These are phyloP conservation scores for Myxozyma lipomycoides DNA, from an alignment of 805 yeast genomes.

Conservation along the genomic window DNA sequence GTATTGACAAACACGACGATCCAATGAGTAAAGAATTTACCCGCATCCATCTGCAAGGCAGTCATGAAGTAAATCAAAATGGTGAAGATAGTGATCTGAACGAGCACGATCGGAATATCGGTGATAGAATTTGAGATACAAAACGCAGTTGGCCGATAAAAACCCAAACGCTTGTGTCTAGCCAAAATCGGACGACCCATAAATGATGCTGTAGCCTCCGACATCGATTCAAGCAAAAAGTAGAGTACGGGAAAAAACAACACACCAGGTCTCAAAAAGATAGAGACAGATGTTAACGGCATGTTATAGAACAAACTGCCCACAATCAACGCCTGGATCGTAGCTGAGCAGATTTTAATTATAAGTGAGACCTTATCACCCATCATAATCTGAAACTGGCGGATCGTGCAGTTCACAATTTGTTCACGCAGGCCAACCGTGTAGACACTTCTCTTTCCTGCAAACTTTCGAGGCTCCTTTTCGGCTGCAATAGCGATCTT, in stretches of 20 bases:
- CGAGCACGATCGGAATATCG: constrained; percentile 51
- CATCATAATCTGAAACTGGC: constrained; percentile 7
- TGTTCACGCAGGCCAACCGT: constrained; percentile 1
- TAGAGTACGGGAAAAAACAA: constrained; percentile 54
- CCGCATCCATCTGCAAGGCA: constrained; percentile 50
- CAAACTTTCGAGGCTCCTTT: no score
- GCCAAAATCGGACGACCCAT: constrained; percentile 54
- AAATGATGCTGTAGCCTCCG: constrained; percentile 44
- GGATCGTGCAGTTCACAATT: not conserved
- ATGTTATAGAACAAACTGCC: constrained; percentile 61
- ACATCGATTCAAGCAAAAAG: constrained; percentile 45
- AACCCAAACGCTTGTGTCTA: constrained; percentile 55
- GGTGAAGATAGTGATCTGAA: constrained; percentile 46
- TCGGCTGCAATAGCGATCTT: no score
- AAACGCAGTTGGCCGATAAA: constrained; percentile 61
- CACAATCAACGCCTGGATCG: constrained; percentile 53
- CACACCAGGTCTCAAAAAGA: constrained; percentile 61
- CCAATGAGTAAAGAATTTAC: constrained; percentile 51
- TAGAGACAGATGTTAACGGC: constrained; percentile 49
- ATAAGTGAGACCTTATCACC: constrained; percentile 3
- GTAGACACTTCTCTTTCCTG: no score
- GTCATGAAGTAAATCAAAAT: constrained; percentile 52
- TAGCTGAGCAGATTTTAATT: no score
- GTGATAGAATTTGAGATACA: constrained; percentile 60
- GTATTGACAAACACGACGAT: constrained; percentile 45